phyloP scores from a whole-genome alignment of 1,139 yeast genomes.

The Yamadazyma siamensis region DNA sequence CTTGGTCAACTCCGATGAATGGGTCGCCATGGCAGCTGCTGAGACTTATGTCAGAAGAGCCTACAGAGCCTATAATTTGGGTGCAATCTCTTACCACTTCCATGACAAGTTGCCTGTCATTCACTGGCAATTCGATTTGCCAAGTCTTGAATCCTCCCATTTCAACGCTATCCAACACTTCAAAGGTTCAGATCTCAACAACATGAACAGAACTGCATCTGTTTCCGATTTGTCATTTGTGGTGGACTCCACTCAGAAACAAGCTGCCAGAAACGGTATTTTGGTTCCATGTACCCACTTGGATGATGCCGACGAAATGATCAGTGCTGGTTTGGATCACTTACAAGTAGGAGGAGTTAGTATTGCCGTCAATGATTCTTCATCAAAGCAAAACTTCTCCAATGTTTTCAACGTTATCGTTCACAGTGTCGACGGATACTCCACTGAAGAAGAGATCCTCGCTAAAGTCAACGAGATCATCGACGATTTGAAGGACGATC shows the following conservation, averaged over 20 bases:
- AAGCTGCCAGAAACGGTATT: constrained; percentile 75
- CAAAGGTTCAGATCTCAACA: constrained; percentile 28
- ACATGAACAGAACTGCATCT: constrained; percentile 82
- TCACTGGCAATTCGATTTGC: constrained; percentile 89
- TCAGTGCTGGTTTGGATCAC: constrained; percentile 71
- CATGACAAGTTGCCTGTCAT: constrained; percentile 65
- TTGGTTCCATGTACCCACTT: constrained; percentile 78
- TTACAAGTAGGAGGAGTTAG: constrained; percentile 51
- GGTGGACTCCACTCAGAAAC: constrained; percentile 59
- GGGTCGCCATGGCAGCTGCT: constrained; percentile 93
- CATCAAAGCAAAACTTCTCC: constrained; percentile 42
- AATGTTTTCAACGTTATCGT: constrained; percentile 83
- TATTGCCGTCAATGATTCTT: constrained; percentile 12
- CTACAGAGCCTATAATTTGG: constrained; percentile 90
- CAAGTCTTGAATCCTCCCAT: constrained; percentile 65
- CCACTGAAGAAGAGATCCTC: constrained; percentile 67
- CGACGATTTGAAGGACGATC: constrained; percentile 66
- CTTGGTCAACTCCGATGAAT: constrained; percentile 76
- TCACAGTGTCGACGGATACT: constrained; percentile 70
- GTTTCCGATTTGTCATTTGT: constrained; percentile 88
- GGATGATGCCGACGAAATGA: constrained; percentile 85
- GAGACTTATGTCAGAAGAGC: constrained; percentile 97
- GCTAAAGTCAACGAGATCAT: constrained; percentile 61
- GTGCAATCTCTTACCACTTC: constrained; percentile 63
- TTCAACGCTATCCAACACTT: constrained; percentile 60